Evolutionary conservation across 257 asterid genomes (phyloP), one percentile per base, ranked within the genome.

Genomic region (Mentha longifolia): DNA sequence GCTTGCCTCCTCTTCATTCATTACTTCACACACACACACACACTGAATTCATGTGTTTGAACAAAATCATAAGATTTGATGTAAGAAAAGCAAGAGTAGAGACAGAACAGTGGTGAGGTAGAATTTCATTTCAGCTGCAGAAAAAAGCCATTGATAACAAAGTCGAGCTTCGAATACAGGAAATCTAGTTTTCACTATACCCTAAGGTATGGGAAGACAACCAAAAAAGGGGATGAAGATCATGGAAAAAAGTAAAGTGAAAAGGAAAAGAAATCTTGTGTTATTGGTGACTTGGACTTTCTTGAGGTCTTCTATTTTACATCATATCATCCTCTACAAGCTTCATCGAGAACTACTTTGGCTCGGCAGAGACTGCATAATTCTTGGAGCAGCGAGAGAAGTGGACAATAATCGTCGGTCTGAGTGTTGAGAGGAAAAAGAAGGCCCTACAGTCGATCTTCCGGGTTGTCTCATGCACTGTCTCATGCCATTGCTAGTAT

Each of bases 291-390:
- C 15, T n/a, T 46, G 37, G 10, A 52, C 20, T 13, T 62, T 76
- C 41, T 41, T 50, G 65, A 37, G 54, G 56, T 56, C 47, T 56
- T 67, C 33, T 74, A 54, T 33, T 65, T 37, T 74, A 77, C 82
- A 74, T 51, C 51, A 61, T 59, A 70, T 9, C 65, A 61, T 74
- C 73, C 52, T 46, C 78, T 46, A 63, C 64, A 39, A 67, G 56
- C 71, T 67, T 72, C 73, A 58, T 67, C 67, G 39, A 58, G 72
- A 56, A 66, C 63, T 64, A 54, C 49, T 60, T 69, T 69, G 78
- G 6, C 12, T 64, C 39, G 45, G 66, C 47, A 5, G 68, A 55
- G 56, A 54, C 73, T 50, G 49, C 71, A 25, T 35, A 65, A 50
- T 37, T 31, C 66, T 47, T 25, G 43, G 41, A 52, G 65, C 39